These are phyloP conservation scores for Artemisia annua DNA, from an alignment of 129 eudicot species.

Conservation along the genomic window DNA sequence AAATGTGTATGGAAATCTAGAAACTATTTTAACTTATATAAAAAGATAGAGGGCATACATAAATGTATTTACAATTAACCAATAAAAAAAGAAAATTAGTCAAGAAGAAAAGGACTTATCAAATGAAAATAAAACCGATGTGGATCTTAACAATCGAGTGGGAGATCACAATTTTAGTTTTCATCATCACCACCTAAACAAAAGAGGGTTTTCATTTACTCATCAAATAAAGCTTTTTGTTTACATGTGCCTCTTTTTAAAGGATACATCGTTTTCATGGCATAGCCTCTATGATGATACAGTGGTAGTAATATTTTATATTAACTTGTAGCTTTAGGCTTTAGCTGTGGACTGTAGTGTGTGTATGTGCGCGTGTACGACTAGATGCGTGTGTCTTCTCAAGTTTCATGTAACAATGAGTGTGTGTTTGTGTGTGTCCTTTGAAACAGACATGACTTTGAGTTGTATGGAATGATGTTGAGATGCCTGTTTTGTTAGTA, in stretches of 20 bases:
- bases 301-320: slow-evolving; percentile 28
- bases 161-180: slow-evolving; percentile 32
- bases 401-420: slow-evolving; percentile 43
- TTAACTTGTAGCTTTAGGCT: slow-evolving; percentile 32
- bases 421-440: slow-evolving; percentile 44
- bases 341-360: slow-evolving; percentile 29
- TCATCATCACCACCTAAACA: slow-evolving; percentile 34
- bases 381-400: slow-evolving; percentile 31
- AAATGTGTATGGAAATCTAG: too few relatives aligned
- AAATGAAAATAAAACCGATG: slow-evolving; percentile 42
- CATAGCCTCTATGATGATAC: slow-evolving; percentile 23
- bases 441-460: slow-evolving; percentile 46
- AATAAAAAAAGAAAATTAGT: slow-evolving; percentile 28
- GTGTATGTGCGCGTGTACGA: slow-evolving; percentile 22
- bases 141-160: slow-evolving; percentile 30
- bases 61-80: slow-evolving; percentile 24
- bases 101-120: slow-evolving; percentile 60
- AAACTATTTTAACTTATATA: neutral
- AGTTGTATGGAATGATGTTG: slow-evolving; percentile 45
- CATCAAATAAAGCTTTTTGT: slow-evolving; percentile 11
- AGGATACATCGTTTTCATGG: slow-evolving; percentile 37
- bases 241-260: slow-evolving; percentile 7
- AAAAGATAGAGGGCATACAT: neutral
- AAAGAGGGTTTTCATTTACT: slow-evolving; percentile 12
- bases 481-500: slow-evolving; percentile 31